A percentile compares a stretch with the other conserved stretches of the same genome.
Conservation (phyloP, 768 basidiomycete species). For the Kwoniella dejecticola region DNA sequence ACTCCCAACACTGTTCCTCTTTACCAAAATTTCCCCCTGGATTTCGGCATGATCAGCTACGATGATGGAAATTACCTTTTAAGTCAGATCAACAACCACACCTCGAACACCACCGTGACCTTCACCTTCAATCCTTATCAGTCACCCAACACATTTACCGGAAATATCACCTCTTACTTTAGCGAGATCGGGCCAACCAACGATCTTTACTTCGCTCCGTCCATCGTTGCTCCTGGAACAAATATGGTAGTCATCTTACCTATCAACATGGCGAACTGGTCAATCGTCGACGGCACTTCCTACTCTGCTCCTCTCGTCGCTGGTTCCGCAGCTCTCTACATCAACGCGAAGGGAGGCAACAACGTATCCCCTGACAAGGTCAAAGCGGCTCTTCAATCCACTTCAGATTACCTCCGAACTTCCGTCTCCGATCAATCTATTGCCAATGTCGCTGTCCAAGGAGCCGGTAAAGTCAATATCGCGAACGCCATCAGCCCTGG, state of each 20-base stretch:
- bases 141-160: constrained; percentile 60
- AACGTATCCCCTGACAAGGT: constrained; percentile 32
- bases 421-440: constrained; percentile 35
- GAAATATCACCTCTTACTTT: constrained; percentile 64
- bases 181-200: constrained; percentile 66
- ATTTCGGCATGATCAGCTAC: constrained; percentile 41
- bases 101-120: constrained; percentile 30
- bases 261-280: constrained; percentile 31
- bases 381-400: constrained; percentile 40
- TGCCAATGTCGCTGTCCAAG: constrained; percentile 47
- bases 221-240: constrained; percentile 61
- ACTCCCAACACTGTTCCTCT: constrained; percentile 22
- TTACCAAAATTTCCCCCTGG: constrained; percentile 42
- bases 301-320: constrained; percentile 44
- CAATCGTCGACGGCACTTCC: constrained; percentile 39
- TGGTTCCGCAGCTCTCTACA: constrained; percentile 55
- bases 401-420: constrained; percentile 36
- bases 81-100: constrained; percentile 27
- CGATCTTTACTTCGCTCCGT: constrained; percentile 61
- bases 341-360: constrained; percentile 41
- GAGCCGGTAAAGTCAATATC: constrained; percentile 59
- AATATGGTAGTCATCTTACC: constrained; percentile 41
- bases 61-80: constrained; percentile 52
- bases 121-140: constrained; percentile 55
- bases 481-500: constrained; percentile 64